Evolutionary conservation across 176 grass and related monocot species (phyloP), one percentile per base, ranked within the genome.

Genomic region (Otatea glauca): DNA sequence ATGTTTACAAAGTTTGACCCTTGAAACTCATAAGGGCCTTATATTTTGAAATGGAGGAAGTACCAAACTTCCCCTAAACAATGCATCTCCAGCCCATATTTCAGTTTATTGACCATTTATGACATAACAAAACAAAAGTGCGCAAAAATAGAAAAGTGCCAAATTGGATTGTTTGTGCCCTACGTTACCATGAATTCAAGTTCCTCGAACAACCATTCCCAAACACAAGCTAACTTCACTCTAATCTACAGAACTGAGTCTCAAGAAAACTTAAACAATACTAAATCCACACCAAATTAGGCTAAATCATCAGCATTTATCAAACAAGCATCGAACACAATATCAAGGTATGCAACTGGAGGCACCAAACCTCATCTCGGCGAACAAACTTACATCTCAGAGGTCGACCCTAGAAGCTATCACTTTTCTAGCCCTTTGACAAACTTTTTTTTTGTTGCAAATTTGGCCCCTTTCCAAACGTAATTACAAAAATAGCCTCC

Each of bases 101-200:
- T 43, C 35, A 20, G 43, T 24, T 39, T 41, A 67, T 58, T 60
- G 35, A 17, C 37, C 38, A 58, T 70, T 58, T 6, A 21, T 25
- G 58, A 81, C 12, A 58, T 29, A 34, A 73, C 16, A 1, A 16
- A 81, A 68, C 63, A 80, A 39, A 68, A 68, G 78, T 38, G 65
- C 7, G n/a, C 27, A 54, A 11, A 24, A 37, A 51, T 51, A 24
- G 16, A 17, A 8, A 23, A 29, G 7, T 10, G 45, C 0, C 15
- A 0, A 38, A 25, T 68, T 39, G 21, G 54, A 7, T 76, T 43
- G 21, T 9, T 32, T 37, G 44, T 84, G 43, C n/a, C 32, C 21
- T 56, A 51, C 29, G 10, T 4, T 71, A 65, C 42, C 43, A 54
- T 25, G 60, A 54, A 66, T 75, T 42, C 49, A 81, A 58, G 48